Evolutionary conservation across 768 basidiomycete genomes (phyloP), one percentile per base, ranked within the genome.

Genomic region (Pleurotus pulmonarius): DNA sequence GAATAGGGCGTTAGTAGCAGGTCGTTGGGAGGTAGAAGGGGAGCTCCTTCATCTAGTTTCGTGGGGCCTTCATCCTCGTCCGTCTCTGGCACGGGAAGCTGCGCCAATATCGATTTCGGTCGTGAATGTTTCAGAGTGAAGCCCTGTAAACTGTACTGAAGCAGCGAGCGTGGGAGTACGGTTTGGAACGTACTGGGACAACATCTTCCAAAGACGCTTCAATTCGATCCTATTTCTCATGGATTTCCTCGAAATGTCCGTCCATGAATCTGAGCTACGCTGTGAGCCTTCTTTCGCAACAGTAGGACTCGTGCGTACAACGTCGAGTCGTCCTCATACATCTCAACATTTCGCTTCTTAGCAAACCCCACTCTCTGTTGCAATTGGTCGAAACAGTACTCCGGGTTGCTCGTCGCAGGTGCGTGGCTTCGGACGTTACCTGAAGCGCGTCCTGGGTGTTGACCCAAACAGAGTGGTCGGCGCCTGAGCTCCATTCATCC

Each of bases 391-490:
- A 20, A 49, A 46, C 24, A 41, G 29, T 16, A 38, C 20, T 20
- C 20, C 20, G 20, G 20, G 34, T 45, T 29, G 39, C 8, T 56
- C 22, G 26, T 18, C 18, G 13, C 44, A 26, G 25, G 22, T 22
- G 47, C 37, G 45, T 13, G 15, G 20, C 12, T 29, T 40, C 13
- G 58, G 20, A 11, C 64, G 75, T 24, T 37, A 85, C 88, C 79
- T 88, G 85, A 13, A 86, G 62, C 15, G 75, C 73, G 15, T 74
- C 75, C 55, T 82, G 79, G 0, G 80, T 79, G 59, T 78, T 83
- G 29, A 88, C 71, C 84, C 83, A 86, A 0, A 73, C 68, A 9
- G 69, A 63, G 15, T 65, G 63, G 29, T 61, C 59, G 2, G 57
- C 49, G 18, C 49, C 57, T n/a, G 64, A 63, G 52, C 67, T 65